A percentile compares a stretch with the other conserved stretches of the same genome.
These are phyloP conservation scores for Chlorociboria aeruginascens DNA, from an alignment of 495 filamentous ascomycete species.

Conservation along the genomic window DNA sequence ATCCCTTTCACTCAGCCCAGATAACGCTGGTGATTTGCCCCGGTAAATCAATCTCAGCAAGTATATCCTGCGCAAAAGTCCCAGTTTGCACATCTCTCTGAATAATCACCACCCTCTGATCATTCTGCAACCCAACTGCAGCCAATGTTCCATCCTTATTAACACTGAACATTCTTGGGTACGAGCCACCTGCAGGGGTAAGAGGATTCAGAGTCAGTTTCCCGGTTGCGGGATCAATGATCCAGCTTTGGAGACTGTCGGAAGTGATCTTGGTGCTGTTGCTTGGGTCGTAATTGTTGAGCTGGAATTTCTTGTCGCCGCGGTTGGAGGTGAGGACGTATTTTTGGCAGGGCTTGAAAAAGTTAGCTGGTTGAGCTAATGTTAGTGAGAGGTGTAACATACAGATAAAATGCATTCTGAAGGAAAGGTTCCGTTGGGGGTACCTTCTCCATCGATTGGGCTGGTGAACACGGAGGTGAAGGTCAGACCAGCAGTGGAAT, in stretches of 20 bases:
- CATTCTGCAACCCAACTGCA: conserved; percentile 49
- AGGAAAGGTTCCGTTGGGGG: conserved; percentile 31
- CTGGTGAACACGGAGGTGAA: conserved; percentile 32
- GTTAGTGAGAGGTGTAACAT: conserved; percentile 33
- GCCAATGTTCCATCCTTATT: conserved; percentile 48
- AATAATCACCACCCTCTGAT: conserved; percentile 47
- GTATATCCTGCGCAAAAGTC: conserved; percentile 35
- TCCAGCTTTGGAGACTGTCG: conserved; percentile 20
- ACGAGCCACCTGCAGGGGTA: conserved; percentile 42
- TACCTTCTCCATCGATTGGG: conserved; percentile 27
- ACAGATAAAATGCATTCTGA: conserved; percentile 42
- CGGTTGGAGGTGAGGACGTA: conserved; percentile 57
- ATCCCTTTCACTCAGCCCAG: conserved; percentile 39
- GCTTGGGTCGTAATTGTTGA: conserved; percentile 29
- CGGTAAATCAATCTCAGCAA: conserved; percentile 31
- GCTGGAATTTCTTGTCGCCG: conserved; percentile 35
- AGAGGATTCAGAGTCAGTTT: conserved; percentile 36
- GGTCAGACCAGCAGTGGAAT: conserved; percentile 32
- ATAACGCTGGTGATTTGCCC: conserved; percentile 47
- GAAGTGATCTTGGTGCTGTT: conserved; percentile 30
- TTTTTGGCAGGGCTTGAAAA: conserved; percentile 37
- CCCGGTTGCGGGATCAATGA: conserved; percentile 35
- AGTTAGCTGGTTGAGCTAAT: neutral
- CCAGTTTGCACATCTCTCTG: conserved; percentile 43
- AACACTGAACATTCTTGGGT: conserved; percentile 55